Percentiles rank a stretch among this genome's conserved stretches.
phyloP scores from a whole-genome alignment of 1,284 basidiomycete genomes.

The Heterobasidion parviporum region DNA sequence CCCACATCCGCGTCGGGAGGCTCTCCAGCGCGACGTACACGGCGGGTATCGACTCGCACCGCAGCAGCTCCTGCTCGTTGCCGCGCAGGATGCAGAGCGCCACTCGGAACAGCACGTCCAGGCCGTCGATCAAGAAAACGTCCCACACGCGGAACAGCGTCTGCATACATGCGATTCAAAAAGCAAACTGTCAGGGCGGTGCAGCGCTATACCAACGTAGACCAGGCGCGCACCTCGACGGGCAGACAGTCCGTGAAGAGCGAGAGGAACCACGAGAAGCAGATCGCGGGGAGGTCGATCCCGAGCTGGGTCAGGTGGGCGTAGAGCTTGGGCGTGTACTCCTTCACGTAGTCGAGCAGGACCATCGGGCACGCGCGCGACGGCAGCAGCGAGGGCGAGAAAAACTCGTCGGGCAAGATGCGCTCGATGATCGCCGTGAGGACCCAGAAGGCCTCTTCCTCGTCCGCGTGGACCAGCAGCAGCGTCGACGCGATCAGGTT shows the following conservation, averaged over 20 bases:
- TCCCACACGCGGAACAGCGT: constrained; percentile 92
- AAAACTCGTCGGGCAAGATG: constrained; percentile 78
- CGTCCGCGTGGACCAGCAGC: constrained; percentile 84
- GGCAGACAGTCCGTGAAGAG: constrained; percentile 95
- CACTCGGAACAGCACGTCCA: constrained; percentile 87
- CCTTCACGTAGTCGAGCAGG: constrained; percentile 79
- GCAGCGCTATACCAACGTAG: not conserved
- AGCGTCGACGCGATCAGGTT: constrained; percentile 93
- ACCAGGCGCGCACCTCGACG: constrained; percentile 65
- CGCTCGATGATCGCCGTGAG: constrained; percentile 85
- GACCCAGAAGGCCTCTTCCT: constrained; percentile 98
- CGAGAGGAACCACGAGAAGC: constrained; percentile 97
- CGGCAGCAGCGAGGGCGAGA: constrained; percentile 75
- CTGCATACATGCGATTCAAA: constrained; percentile 24
- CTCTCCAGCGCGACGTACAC: constrained; percentile 84
- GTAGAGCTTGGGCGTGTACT: constrained; percentile 69
- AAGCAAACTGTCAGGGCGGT: not conserved
- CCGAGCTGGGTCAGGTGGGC: constrained; percentile 73
- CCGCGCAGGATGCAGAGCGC: constrained; percentile 81
- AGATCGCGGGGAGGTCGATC: constrained; percentile 89
- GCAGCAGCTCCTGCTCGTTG: constrained; percentile 78
- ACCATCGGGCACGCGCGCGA: constrained; percentile 93
- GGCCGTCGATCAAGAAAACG: constrained; percentile 90
- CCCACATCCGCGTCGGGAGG: constrained; percentile 87
- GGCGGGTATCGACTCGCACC: constrained; percentile 75